Conservation (phyloP, 2,329 filamentous ascomycete genomes). For the Fusarium caatingaense region DNA sequence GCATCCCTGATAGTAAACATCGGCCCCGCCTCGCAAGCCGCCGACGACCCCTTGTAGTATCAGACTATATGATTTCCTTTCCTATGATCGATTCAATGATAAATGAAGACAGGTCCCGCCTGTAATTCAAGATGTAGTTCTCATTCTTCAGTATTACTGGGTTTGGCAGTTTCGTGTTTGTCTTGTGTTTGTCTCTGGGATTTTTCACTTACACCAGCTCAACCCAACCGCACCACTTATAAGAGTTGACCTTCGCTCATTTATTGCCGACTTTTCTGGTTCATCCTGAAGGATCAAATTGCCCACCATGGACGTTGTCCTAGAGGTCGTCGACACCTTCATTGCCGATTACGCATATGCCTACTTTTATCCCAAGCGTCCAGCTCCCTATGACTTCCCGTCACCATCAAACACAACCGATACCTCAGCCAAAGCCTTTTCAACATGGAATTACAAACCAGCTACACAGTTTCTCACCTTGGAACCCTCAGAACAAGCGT, state of each 20-base stretch:
- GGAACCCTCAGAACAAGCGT: conserved; percentile 79
- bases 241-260: conserved; percentile 3
- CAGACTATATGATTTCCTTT: conserved; percentile 30
- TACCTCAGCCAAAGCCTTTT: conserved; percentile 66
- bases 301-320: conserved; percentile 85
- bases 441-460: conserved; percentile 76
- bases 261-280: neutral
- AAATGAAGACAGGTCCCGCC: conserved; percentile 26
- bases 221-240: neutral
- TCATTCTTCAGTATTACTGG: neutral
- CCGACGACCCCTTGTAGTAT: conserved; percentile 32
- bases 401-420: conserved; percentile 61
- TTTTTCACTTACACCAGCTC: conserved; percentile 23
- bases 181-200: neutral
- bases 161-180: neutral
- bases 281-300: neutral
- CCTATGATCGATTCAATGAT: conserved; percentile 24
- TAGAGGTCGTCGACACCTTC: conserved; percentile 86
- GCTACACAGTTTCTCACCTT: conserved; percentile 77
- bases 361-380: conserved; percentile 70
- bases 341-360: conserved; percentile 85
- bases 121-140: neutral
- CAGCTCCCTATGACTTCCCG: conserved; percentile 64
- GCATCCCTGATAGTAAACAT: conserved; percentile 35
- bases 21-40: conserved; percentile 38